Base-by-base conservation (phyloP, 2,329 filamentous ascomycete genomes). In the Cladophialophora bantiana region DNA sequence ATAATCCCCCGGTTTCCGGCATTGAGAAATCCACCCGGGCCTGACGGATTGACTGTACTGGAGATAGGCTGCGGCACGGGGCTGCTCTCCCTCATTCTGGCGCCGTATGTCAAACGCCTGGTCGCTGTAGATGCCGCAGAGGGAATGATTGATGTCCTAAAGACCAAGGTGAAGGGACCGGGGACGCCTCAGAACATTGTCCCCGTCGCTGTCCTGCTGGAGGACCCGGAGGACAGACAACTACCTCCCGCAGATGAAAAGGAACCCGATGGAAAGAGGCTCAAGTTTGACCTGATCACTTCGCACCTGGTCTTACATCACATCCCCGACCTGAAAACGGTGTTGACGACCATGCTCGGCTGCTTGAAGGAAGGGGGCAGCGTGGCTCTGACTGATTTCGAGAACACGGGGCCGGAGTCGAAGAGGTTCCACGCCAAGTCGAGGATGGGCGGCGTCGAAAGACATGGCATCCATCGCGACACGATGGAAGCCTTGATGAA, bases 51-150 rank as follows among this genome's bases (percentile, higher is more conserved):
- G 34, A 78, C 84, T 64, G 79, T 87, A 7, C 82, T 88, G 2
- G 85, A 87, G 74, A 81, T 87, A 18, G 85, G 85, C 60, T 86
- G 84, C 69, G 85, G 85, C 57, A 87, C 85, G 3, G 85, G 85
- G 7, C 79, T 86, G 0, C 79, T 88, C 31, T 84, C 83, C 9
- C 78, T 85, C 55, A 77, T 76, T 7, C 76, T 86, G 2, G 81
- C 84, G 0, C 84, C 84, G 0, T 75, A 81, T 36, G 80, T 83
- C 4, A 79, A 78, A 50, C 78, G 77, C 7, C 73, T 87, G 4
- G 80, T 85, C 2, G 85, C 85, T 50, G 79, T 88, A 20, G 85
- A 88, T 69, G 81, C 83, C 0, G 82, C 85, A 2, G 73, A 79
- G 15, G 85, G 84, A 59, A 88, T 88, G 85, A 83, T 88, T 36